phyloP scores from a whole-genome alignment of 164 flowering plant species.

The Paratinospora sagittata region DNA sequence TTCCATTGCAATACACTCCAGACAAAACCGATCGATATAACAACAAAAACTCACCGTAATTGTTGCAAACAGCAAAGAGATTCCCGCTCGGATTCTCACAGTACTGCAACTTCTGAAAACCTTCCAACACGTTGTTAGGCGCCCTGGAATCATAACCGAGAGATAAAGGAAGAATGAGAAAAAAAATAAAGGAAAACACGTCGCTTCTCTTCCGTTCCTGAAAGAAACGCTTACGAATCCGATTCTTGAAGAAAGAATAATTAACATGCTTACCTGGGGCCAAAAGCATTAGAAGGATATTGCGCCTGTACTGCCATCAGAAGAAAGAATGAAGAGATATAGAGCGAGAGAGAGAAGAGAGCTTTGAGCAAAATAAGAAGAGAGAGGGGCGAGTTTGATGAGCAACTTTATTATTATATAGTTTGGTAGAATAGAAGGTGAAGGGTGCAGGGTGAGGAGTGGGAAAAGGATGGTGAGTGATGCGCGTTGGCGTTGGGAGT shows the following conservation, averaged over 20 bases:
- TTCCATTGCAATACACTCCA: neutral
- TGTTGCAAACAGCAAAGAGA: neutral
- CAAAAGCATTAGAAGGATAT: slow-evolving; percentile 10
- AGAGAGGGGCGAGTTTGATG: neutral
- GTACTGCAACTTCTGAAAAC: slow-evolving; percentile 3
- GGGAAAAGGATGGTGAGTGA: slow-evolving; percentile 1
- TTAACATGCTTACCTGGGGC: neutral
- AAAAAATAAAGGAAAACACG: neutral
- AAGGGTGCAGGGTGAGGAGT: neutral
- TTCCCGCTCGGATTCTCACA: neutral
- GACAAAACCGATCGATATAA: neutral
- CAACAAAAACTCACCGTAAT: slow-evolving; percentile 3
- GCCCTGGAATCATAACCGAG: neutral
- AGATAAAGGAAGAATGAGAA: neutral
- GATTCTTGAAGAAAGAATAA: neutral
- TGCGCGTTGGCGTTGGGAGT: neutral
- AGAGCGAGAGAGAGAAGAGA: neutral
- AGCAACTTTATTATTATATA: neutral
- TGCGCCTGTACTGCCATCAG: slow-evolving; percentile 15
- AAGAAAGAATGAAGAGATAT: neutral
- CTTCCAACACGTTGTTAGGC: neutral
- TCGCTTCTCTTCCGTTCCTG: neutral
- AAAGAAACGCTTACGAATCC: neutral
- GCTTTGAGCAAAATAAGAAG: neutral
- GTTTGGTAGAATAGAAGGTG: neutral